A percentile compares a stretch with the other conserved stretches of the same genome.
Evolutionary conservation across 805 yeast genomes (phyloP).

Genomic region (Saturnispora sanitii): DNA sequence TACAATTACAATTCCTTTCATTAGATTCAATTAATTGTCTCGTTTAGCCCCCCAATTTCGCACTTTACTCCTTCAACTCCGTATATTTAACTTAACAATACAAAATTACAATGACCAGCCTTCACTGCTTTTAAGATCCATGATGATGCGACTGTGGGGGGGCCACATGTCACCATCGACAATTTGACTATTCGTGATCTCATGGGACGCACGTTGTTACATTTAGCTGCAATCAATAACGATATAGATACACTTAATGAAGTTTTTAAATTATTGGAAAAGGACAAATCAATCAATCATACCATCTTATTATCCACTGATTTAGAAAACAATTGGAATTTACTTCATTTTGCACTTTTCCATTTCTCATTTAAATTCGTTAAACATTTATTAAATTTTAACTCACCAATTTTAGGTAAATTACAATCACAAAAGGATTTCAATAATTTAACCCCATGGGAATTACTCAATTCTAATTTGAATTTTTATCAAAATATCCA

Average conservation of each 20-base stretch:
- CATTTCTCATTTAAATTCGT: conserved; percentile 49
- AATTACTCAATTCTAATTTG: conserved; percentile 34
- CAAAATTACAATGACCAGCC: conserved; percentile 10
- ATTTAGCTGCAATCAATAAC: conserved; percentile 42
- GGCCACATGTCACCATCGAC: conserved; percentile 24
- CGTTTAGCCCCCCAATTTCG: neutral
- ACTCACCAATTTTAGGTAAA: conserved; percentile 10
- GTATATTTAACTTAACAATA: neutral
- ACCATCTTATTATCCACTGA: conserved; percentile 43
- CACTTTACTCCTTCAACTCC: neutral
- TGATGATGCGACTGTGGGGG: conserved; percentile 10
- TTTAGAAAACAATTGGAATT: conserved; percentile 73
- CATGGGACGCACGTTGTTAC: conserved; percentile 58
- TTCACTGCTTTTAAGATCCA: conserved; percentile 12
- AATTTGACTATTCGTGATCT: conserved; percentile 47
- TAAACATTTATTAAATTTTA: conserved; percentile 28
- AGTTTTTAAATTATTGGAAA: conserved; percentile 28
- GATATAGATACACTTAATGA: conserved; percentile 36
- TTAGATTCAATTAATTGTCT: neutral
- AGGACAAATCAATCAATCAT: conserved; percentile 27
- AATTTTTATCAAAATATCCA: conserved; percentile 1
- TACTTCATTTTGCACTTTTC: conserved; percentile 61
- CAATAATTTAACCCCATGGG: conserved; percentile 63
- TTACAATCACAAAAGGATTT: conserved; percentile 55
- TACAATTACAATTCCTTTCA: too few relatives aligned